These are phyloP conservation scores for Xylaria sp. DNA, from an alignment of 2,329 filamentous ascomycete genomes.

Conservation along the genomic window DNA sequence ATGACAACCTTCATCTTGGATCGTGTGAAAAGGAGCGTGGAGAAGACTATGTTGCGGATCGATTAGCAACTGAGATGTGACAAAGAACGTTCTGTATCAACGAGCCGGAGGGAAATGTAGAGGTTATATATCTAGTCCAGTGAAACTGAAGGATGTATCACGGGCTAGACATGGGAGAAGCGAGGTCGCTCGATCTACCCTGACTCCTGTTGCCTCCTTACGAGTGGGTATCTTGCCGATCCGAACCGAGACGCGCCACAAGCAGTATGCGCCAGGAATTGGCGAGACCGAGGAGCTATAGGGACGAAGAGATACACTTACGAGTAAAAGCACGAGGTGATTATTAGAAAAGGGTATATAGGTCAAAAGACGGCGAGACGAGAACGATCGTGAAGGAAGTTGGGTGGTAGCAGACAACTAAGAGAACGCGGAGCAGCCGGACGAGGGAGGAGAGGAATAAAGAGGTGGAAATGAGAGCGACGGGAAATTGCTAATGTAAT, in stretches of 20 bases:
- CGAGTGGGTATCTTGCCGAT: background rate
- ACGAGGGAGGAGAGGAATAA: background rate
- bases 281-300: background rate
- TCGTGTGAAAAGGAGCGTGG: constrained; percentile 20
- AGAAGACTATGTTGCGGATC: constrained; percentile 13
- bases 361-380: constrained; percentile 6
- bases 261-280: background rate
- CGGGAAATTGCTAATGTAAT: constrained; percentile 24
- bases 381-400: constrained; percentile 22
- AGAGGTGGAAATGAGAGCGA: constrained; percentile 5
- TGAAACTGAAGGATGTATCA: background rate
- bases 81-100: no score
- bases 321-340: constrained; percentile 17
- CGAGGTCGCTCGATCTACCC: background rate
- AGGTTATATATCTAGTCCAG: background rate
- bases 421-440: background rate
- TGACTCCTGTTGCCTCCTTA: background rate
- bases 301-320: constrained; percentile 27
- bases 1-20: constrained; percentile 44
- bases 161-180: background rate
- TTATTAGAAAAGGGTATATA: constrained; percentile 23
- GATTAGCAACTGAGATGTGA: constrained; percentile 7
- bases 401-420: background rate
- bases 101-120: background rate
- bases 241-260: background rate